phyloP scores from a whole-genome alignment of 805 yeast species.

The Starmerella cellae region DNA sequence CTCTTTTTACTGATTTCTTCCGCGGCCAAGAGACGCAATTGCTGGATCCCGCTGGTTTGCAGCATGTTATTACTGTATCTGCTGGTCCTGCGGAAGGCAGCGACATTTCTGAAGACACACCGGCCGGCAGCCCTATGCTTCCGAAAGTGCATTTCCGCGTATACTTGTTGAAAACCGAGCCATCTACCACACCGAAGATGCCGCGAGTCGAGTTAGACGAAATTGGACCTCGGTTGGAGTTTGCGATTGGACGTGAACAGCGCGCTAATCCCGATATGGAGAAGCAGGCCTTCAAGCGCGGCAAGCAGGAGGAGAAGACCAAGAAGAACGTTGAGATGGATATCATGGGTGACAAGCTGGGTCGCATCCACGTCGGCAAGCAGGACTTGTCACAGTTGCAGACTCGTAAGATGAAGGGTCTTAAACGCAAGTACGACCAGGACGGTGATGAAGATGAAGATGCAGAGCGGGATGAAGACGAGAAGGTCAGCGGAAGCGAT shows the following conservation, averaged over 20 bases:
- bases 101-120: conserved; percentile 57
- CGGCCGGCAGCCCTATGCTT: conserved; percentile 33
- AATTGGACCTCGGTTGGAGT: conserved; percentile 90
- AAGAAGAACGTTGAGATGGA: conserved; percentile 85
- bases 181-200: conserved; percentile 55
- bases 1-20: conserved; percentile 80
- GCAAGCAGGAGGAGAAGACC: conserved; percentile 67
- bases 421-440: conserved; percentile 78
- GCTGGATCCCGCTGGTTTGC: conserved; percentile 91
- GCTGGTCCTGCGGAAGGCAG: conserved; percentile 32
- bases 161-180: conserved; percentile 67
- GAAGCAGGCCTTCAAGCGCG: conserved; percentile 72
- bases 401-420: conserved; percentile 97
- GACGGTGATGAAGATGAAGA: conserved; percentile 39
- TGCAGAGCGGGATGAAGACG: conserved; percentile 26
- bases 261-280: conserved; percentile 75
- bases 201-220: conserved; percentile 93
- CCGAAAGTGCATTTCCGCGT: conserved; percentile 85
- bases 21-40: conserved; percentile 69
- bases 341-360: conserved; percentile 88
- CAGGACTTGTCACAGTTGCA: conserved; percentile 85
- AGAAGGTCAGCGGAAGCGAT: conserved; percentile 8
- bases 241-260: conserved; percentile 76
- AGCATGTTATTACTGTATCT: conserved; percentile 72
- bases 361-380: conserved; percentile 89